Evolutionary conservation across 2,329 filamentous ascomycete species (phyloP).

Genomic region (Pseudogymnoascus sp.): DNA sequence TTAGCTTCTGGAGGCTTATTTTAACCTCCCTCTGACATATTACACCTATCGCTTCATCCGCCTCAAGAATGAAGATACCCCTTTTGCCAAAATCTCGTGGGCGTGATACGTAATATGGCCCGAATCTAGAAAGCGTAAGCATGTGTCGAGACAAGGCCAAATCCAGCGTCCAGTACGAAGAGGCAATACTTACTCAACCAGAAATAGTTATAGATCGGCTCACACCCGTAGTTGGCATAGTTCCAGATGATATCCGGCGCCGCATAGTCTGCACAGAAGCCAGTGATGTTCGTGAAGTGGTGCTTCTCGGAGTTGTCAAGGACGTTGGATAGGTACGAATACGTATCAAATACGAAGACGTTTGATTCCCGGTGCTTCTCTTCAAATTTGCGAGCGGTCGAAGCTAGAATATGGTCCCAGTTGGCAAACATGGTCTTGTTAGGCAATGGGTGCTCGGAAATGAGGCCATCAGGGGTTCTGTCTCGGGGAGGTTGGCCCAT

Average conservation of each 20-base stretch:
- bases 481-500: constrained; percentile 44
- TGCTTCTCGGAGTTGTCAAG: constrained; percentile 34
- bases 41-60: background rate
- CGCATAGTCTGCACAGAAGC: constrained; percentile 37
- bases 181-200: constrained; percentile 34
- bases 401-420: constrained; percentile 35
- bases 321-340: constrained; percentile 33
- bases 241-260: constrained; percentile 37
- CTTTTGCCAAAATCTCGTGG: constrained; percentile 32
- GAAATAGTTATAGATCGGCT: constrained; percentile 36
- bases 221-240: constrained; percentile 38
- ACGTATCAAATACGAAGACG: constrained; percentile 38
- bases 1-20: background rate
- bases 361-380: constrained; percentile 27
- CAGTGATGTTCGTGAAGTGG: constrained; percentile 38
- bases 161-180: background rate
- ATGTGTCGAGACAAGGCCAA: background rate
- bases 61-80: constrained; percentile 18
- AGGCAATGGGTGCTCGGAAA: constrained; percentile 29
- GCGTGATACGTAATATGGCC: constrained; percentile 38
- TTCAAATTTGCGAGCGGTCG: constrained; percentile 14
- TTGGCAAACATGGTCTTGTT: constrained; percentile 38
- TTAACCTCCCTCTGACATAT: background rate
- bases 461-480: constrained; percentile 31
- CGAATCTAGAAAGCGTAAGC: constrained; percentile 10